Evolutionary conservation across 2,329 filamentous ascomycete genomes (phyloP).

Genomic region (Orbilia brochopaga): DNA sequence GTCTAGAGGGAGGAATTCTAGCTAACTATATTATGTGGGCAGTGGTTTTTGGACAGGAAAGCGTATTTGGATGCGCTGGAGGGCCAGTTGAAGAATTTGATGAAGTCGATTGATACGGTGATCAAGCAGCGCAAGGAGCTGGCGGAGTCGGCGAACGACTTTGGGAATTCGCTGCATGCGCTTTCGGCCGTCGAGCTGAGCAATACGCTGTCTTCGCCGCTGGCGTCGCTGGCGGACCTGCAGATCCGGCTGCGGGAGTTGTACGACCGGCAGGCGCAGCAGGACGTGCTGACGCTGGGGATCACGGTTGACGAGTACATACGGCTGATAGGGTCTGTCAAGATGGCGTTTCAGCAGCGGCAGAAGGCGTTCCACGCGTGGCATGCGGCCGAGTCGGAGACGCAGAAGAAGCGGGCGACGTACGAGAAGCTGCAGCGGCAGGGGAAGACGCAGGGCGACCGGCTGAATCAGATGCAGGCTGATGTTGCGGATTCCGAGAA

Average conservation of each 20-base stretch:
- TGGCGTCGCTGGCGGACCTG: slow-evolving; percentile 89
- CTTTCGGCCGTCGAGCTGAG: slow-evolving; percentile 92
- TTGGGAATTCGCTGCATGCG: slow-evolving; percentile 89
- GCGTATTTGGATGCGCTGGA: slow-evolving; percentile 94
- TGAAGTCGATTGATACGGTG: slow-evolving; percentile 94
- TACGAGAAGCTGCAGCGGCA: slow-evolving; percentile 96
- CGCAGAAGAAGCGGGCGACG: slow-evolving; percentile 80
- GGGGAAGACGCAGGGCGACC: slow-evolving; percentile 93
- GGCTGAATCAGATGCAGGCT: slow-evolving; percentile 86
- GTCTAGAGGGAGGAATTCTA: too few relatives aligned
- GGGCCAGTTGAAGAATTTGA: slow-evolving; percentile 82
- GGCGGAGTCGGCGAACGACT: slow-evolving; percentile 90
- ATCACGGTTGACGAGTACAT: slow-evolving; percentile 99
- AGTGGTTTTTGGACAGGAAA: slow-evolving; percentile 98
- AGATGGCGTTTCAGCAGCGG: slow-evolving; percentile 87
- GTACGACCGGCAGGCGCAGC: slow-evolving; percentile 94
- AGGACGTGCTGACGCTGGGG: slow-evolving; percentile 92
- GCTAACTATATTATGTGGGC: slow-evolving; percentile 49
- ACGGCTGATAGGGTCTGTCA: slow-evolving; percentile 90
- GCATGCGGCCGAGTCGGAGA: slow-evolving; percentile 86
- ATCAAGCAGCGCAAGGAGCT: slow-evolving; percentile 90
- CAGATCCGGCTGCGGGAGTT: slow-evolving; percentile 93
- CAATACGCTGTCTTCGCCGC: slow-evolving; percentile 80
- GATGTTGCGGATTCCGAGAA: slow-evolving; percentile 95
- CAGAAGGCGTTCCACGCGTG: slow-evolving; percentile 96